These are phyloP conservation scores for Myxozyma geophila DNA, from an alignment of 805 yeast species.

Conservation along the genomic window DNA sequence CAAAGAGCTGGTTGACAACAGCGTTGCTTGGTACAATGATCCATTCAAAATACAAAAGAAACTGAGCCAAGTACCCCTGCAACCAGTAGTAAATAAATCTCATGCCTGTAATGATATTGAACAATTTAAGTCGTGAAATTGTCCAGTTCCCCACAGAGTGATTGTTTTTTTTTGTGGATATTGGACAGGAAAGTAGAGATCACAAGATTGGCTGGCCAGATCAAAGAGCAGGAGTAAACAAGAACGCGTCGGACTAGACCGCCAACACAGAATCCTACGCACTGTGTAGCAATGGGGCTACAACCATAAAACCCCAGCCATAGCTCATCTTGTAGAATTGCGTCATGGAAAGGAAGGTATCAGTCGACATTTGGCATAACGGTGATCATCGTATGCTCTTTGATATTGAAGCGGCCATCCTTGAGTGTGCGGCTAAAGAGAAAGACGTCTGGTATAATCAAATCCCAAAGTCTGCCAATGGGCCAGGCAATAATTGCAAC, in stretches of 20 bases:
- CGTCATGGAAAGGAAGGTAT: slow-evolving; percentile 15
- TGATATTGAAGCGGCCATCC: slow-evolving; percentile 52
- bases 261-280: slow-evolving; percentile 69
- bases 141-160: slow-evolving; percentile 63
- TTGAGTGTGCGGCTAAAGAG: slow-evolving; percentile 46
- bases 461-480: slow-evolving; percentile 53
- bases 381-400: slow-evolving; percentile 69
- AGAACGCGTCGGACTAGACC: slow-evolving; percentile 63
- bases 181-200: slow-evolving; percentile 50
- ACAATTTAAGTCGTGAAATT: slow-evolving; percentile 56
- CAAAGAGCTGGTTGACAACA: slow-evolving; percentile 66
- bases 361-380: slow-evolving; percentile 39
- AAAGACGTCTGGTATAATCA: slow-evolving; percentile 48
- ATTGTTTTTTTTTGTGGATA: slow-evolving; percentile 34
- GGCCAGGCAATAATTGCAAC: slow-evolving; percentile 65
- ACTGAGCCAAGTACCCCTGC: slow-evolving; percentile 64
- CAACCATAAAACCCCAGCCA: slow-evolving; percentile 57
- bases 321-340: slow-evolving; percentile 46
- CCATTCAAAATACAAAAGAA: slow-evolving; percentile 62
- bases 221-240: slow-evolving; percentile 61
- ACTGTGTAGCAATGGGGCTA: slow-evolving; percentile 61
- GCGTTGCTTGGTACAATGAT: slow-evolving; percentile 60
- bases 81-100: slow-evolving; percentile 60
- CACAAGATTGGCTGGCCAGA: slow-evolving; percentile 63
- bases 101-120: slow-evolving; percentile 48